Conservation (phyloP, 2,329 filamentous ascomycete species). For the Clarireedia homoeocarpa region DNA sequence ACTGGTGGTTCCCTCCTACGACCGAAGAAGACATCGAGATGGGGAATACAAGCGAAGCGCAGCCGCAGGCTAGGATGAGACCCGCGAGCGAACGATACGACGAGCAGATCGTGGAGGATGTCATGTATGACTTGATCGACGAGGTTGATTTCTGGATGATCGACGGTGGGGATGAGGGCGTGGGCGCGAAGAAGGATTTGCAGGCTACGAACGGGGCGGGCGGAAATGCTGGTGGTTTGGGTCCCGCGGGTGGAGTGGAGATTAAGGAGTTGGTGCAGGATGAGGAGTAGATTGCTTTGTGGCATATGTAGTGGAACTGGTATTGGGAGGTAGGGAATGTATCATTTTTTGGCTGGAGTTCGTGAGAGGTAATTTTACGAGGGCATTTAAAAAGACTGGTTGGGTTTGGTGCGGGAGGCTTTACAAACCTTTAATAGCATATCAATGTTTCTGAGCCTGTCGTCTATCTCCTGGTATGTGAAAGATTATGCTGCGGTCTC, state of each 20-base stretch:
- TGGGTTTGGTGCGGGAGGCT: too few relatives aligned
- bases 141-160: slow-evolving; percentile 86
- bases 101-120: slow-evolving; percentile 91
- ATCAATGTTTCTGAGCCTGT: too few relatives aligned
- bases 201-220: slow-evolving; percentile 14
- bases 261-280: slow-evolving; percentile 61
- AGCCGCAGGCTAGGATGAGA: slow-evolving; percentile 20
- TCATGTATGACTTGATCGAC: slow-evolving; percentile 88
- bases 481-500: too few relatives aligned
- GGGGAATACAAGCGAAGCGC: slow-evolving; percentile 31
- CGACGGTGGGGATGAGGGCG: slow-evolving; percentile 32
- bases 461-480: too few relatives aligned
- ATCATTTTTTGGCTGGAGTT: too few relatives aligned
- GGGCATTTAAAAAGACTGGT: too few relatives aligned
- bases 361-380: too few relatives aligned
- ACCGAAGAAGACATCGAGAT: slow-evolving; percentile 41
- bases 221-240: slow-evolving; percentile 16
- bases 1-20: slow-evolving; percentile 83
- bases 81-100: slow-evolving; percentile 72
- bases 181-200: slow-evolving; percentile 17
- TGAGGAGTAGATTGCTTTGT: slow-evolving; percentile 32
- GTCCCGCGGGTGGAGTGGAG: slow-evolving; percentile 36
- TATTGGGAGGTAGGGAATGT: too few relatives aligned
- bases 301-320: too few relatives aligned
- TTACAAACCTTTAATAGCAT: too few relatives aligned